Percentiles rank a stretch among this genome's conserved stretches.
Evolutionary conservation across 306 rosid species (phyloP).

Genomic region (Prunus kanzakura): DNA sequence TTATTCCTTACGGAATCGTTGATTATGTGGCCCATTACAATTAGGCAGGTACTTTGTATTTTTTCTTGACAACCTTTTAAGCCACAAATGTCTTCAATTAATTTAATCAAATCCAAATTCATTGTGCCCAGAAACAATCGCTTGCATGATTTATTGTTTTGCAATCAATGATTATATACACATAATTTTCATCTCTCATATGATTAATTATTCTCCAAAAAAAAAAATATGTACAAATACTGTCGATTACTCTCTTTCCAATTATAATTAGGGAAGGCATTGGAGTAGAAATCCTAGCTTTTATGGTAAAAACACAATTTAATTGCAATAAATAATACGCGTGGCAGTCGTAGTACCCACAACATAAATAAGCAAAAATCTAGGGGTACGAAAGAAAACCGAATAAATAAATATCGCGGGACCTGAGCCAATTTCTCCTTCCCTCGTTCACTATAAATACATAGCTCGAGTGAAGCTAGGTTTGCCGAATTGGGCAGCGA

Average conservation of each 20-base stretch:
- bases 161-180: too few species aligned
- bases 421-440: neutral
- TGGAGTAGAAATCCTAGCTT: too few species aligned
- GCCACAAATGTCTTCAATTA: neutral
- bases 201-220: too few species aligned
- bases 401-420: conserved; percentile 28
- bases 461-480: conserved; percentile 63
- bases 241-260: too few species aligned
- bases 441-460: conserved; percentile 50
- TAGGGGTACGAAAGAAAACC: conserved; percentile 18
- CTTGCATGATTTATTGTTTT: neutral
- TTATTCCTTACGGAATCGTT: neutral
- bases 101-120: neutral
- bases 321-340: neutral
- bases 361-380: neutral
- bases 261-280: too few species aligned
- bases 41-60: conserved; percentile 12
- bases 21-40: neutral
- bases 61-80: neutral
- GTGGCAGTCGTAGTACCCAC: neutral
- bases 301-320: neutral
- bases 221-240: too few species aligned
- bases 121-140: neutral
- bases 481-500: conserved; percentile 73
- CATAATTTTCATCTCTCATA: too few species aligned